Evolutionary conservation across 495 filamentous ascomycete genomes (phyloP), one percentile per base, ranked within the genome.

Genomic region (Penicillium angulare): DNA sequence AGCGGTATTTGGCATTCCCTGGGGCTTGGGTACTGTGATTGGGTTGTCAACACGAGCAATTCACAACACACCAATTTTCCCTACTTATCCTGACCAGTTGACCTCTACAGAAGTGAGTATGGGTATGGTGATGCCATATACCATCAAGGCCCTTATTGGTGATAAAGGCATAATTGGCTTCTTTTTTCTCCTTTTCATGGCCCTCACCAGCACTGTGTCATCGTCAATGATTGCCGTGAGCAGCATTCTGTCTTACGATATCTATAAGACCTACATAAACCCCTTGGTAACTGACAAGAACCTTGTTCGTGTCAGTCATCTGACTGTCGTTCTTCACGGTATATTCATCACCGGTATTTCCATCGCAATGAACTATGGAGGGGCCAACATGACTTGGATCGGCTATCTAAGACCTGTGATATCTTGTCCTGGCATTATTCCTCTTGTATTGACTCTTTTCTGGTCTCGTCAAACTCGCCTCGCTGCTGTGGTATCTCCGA

Each of bases 201-300:
- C 78, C 27, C 61, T 81, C 16, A 81, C 78, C 4, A 75, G 66
- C 47, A 74, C 72, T 1, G 63, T 73, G 1, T 75, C 72, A 12
- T 73, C 74, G 1, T 69, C 64, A 7, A 68, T 77, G 65, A 75
- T 77, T 27, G 74, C 74, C 1, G 74, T 77, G 54, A 71, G 68
- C 61, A 73, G 69, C 43, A 77, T 77, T 32, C 54, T 74, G 20
- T 69, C 71, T 7, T 74, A 71, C 29, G 71, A 74, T 39, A 24
- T 74, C 31, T 82, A 77, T 58, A 77, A 80, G 56, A 80, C 77
- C 16, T 81, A 82, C 57, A 55, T 81, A 61, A 80, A 82, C 49
- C 71, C 71, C 0, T 50, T 62, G 8, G 71, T 66, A 2, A 59
- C 58, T 0, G 69, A 72, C 51, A 64, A 63, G 18, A 51, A 59